A percentile compares a stretch with the other conserved stretches of the same genome.
These are phyloP conservation scores for Pleurotus cornucopiae DNA, from an alignment of 768 basidiomycete species.

Conservation along the genomic window DNA sequence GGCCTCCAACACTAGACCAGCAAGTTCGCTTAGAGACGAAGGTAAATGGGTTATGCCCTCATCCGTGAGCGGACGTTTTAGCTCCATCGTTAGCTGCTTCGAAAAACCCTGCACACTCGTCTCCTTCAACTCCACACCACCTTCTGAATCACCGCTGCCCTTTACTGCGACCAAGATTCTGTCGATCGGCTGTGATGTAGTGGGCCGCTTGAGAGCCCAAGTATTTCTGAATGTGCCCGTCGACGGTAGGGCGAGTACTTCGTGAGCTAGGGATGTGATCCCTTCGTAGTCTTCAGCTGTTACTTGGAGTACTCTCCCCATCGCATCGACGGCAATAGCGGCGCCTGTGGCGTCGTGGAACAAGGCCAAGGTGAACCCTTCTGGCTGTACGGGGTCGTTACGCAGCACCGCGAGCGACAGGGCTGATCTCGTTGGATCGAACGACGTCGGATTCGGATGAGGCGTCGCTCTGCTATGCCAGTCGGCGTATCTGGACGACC, in stretches of 20 bases:
- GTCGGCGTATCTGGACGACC: conserved; percentile 19
- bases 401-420: conserved; percentile 27
- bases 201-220: conserved; percentile 26
- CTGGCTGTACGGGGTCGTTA: conserved; percentile 27
- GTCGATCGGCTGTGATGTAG: conserved; percentile 30
- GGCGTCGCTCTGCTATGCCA: conserved; percentile 26
- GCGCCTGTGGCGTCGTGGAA: conserved; percentile 18
- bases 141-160: conserved; percentile 1
- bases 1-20: conserved; percentile 29
- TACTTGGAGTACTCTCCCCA: conserved; percentile 24
- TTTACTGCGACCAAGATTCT: conserved; percentile 21
- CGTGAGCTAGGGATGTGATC: conserved; percentile 20
- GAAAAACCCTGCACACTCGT: conserved; percentile 32
- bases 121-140: conserved; percentile 18
- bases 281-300: conserved; percentile 21
- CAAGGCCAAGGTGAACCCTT: conserved; percentile 32
- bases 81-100: conserved; percentile 18
- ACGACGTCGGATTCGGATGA: conserved; percentile 19
- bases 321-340: conserved; percentile 25
- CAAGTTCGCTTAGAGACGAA: conserved; percentile 23
- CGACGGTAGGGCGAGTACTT: conserved; percentile 18
- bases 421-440: conserved; percentile 21
- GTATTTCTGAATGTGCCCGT: conserved; percentile 28
- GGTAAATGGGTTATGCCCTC: conserved; percentile 24
- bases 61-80: conserved; percentile 21